Percentiles rank a stretch among this genome's conserved stretches.
These are phyloP conservation scores for Amanita polypyramis DNA, from an alignment of 768 basidiomycete genomes.

Conservation along the genomic window DNA sequence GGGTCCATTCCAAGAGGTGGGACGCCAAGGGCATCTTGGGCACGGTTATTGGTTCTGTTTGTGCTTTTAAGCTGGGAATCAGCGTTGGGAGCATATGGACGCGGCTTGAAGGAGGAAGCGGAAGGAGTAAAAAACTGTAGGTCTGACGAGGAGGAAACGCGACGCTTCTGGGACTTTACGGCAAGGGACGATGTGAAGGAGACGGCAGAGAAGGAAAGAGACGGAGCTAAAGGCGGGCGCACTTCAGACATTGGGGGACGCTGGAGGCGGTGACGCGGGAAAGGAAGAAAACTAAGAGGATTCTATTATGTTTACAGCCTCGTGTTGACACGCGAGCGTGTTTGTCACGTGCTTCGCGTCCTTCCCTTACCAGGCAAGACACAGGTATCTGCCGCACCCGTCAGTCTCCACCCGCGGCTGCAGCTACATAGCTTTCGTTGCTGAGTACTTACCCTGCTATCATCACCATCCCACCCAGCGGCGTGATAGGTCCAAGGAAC, in stretches of 20 bases:
- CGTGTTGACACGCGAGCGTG: slow-evolving; percentile 28
- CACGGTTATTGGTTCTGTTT: slow-evolving; percentile 20
- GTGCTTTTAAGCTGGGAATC: slow-evolving; percentile 16
- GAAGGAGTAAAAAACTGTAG: slow-evolving; percentile 55
- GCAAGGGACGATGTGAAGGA: slow-evolving; percentile 18
- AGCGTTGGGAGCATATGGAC: slow-evolving; percentile 42
- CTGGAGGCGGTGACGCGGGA: slow-evolving; percentile 13
- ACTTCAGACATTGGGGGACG: slow-evolving; percentile 8
- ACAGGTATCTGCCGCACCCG: slow-evolving; percentile 33
- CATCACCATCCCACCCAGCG: slow-evolving; percentile 52
- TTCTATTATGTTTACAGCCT: slow-evolving; percentile 22
- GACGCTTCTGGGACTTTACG: slow-evolving; percentile 35
- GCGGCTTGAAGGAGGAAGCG: slow-evolving; percentile 54
- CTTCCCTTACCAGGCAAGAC: slow-evolving; percentile 34
- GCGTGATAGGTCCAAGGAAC: slow-evolving; percentile 55
- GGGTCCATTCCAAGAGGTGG: slow-evolving; percentile 58
- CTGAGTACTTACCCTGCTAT: slow-evolving; percentile 52
- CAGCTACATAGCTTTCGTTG: not conserved
- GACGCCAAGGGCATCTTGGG: slow-evolving; percentile 32
- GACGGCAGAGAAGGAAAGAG: slow-evolving; percentile 14
- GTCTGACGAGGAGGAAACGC: slow-evolving; percentile 33
- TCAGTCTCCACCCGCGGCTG: not conserved
- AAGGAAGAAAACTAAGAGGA: slow-evolving; percentile 9
- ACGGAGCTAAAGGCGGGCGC: slow-evolving; percentile 17
- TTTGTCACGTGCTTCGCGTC: slow-evolving; percentile 23